Conservation (phyloP, 192 early-diverging fungal species). For the Backusella westeae region DNA sequence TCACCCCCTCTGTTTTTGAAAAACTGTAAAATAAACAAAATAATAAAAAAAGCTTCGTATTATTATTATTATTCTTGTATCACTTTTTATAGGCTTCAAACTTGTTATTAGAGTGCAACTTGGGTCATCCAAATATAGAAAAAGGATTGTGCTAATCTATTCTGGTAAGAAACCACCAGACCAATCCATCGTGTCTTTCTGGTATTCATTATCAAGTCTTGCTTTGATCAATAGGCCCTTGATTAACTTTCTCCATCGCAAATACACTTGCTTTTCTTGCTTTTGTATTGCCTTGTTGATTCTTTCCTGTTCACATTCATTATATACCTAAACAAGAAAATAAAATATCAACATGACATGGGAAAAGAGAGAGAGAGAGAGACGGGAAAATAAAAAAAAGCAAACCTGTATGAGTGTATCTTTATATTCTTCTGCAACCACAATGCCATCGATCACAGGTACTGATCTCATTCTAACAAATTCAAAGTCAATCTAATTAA, state of each 20-base stretch:
- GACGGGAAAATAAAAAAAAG: conserved; percentile 32
- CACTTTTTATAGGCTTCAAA: not conserved
- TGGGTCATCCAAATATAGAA: not conserved
- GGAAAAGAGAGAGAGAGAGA: not conserved
- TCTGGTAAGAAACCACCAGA: not conserved
- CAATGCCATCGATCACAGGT: conserved; percentile 67
- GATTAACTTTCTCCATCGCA: conserved; percentile 59
- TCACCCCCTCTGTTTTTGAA: not conserved
- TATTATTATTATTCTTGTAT: not conserved
- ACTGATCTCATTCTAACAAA: conserved; percentile 55
- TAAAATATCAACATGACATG: not conserved
- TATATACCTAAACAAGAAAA: conserved; percentile 30
- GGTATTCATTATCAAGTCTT: conserved; percentile 58
- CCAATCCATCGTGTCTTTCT: not conserved
- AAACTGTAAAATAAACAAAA: not conserved
- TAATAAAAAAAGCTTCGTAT: not conserved
- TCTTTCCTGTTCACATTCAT: conserved; percentile 27
- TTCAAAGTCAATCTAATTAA: conserved; percentile 67
- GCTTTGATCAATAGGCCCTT: conserved; percentile 45
- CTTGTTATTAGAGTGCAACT: not conserved
- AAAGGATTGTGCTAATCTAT: not conserved
- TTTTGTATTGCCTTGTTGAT: conserved; percentile 29
- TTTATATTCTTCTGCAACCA: conserved; percentile 60
- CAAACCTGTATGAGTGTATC: conserved; percentile 56
- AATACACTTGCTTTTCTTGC: conserved; percentile 40